Evolutionary conservation across 2,329 filamentous ascomycete genomes (phyloP).

Genomic region (Juglanconis sp.): DNA sequence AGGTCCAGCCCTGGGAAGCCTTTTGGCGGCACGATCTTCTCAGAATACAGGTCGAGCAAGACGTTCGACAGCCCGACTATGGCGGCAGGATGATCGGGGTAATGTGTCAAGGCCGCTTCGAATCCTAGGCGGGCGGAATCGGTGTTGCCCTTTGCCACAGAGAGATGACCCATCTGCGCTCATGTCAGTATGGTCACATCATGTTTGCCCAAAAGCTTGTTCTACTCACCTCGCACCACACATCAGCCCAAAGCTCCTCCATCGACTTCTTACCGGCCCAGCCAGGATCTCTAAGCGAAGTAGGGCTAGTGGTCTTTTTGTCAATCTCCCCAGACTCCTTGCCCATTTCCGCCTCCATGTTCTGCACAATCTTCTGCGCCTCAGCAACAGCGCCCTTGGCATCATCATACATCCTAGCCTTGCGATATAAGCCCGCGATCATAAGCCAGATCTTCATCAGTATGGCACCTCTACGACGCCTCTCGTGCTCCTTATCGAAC

Average conservation of each 20-base stretch:
- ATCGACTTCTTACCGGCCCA: conserved; percentile 82
- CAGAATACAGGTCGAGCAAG: conserved; percentile 78
- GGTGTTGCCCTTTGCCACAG: conserved; percentile 57
- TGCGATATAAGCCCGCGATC: conserved; percentile 82
- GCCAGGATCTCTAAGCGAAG: conserved; percentile 59
- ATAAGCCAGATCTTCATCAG: conserved; percentile 85
- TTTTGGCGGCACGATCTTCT: conserved; percentile 60
- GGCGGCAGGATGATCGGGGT: conserved; percentile 73
- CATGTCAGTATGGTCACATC: neutral
- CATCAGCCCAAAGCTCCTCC: conserved; percentile 80
- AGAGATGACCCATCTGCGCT: conserved; percentile 55
- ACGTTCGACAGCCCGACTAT: conserved; percentile 82
- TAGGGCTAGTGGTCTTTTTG: conserved; percentile 59
- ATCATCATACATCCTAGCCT: conserved; percentile 77
- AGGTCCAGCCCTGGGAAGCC: conserved; percentile 45
- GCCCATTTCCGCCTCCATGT: conserved; percentile 64
- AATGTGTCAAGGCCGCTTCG: conserved; percentile 77
- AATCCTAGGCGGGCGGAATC: conserved; percentile 73
- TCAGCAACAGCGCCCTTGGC: conserved; percentile 76
- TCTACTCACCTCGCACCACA: conserved; percentile 70
- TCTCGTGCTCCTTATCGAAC: conserved; percentile 53
- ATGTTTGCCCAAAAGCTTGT: neutral
- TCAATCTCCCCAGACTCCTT: conserved; percentile 57
- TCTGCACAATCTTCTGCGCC: conserved; percentile 71
- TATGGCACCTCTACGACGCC: conserved; percentile 46